phyloP scores from a whole-genome alignment of 2,329 filamentous ascomycete genomes.

The Colletotrichum zoysiae region DNA sequence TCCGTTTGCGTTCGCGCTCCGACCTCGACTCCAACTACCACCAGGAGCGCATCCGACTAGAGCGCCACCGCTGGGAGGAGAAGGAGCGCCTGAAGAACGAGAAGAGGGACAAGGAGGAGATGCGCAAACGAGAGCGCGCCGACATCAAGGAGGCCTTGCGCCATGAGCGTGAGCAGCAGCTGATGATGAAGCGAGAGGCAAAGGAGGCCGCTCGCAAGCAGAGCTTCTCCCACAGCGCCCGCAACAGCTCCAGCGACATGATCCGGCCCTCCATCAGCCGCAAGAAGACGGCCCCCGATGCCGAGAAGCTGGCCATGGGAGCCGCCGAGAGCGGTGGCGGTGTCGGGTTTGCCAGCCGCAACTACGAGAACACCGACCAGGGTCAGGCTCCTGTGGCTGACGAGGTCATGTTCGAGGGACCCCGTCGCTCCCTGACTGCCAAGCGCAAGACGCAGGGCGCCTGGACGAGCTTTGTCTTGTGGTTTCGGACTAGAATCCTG shows the following conservation, averaged over 20 bases:
- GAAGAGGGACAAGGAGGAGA: constrained; percentile 71
- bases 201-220: constrained; percentile 53
- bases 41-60: constrained; percentile 69
- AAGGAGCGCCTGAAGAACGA: constrained; percentile 72
- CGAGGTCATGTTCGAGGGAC: constrained; percentile 59
- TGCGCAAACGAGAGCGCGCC: constrained; percentile 69
- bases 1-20: constrained; percentile 71
- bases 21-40: constrained; percentile 67
- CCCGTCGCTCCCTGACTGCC: constrained; percentile 59
- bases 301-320: constrained; percentile 55
- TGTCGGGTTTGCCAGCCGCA: constrained; percentile 56
- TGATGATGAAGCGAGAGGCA: constrained; percentile 34
- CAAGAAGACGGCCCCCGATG: constrained; percentile 46
- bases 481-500: constrained; percentile 70
- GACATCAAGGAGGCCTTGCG: constrained; percentile 68
- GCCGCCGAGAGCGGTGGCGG: constrained; percentile 29
- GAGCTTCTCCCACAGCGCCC: constrained; percentile 51
- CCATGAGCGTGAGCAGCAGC: constrained; percentile 60
- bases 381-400: constrained; percentile 54
- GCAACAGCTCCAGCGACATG: constrained; percentile 49
- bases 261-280: constrained; percentile 48
- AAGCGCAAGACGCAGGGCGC: constrained; percentile 72
- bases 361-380: constrained; percentile 59
- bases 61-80: constrained; percentile 73
- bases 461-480: constrained; percentile 74